Base-by-base conservation (phyloP, 768 basidiomycete species). In the Lactarius akahatsu region DNA sequence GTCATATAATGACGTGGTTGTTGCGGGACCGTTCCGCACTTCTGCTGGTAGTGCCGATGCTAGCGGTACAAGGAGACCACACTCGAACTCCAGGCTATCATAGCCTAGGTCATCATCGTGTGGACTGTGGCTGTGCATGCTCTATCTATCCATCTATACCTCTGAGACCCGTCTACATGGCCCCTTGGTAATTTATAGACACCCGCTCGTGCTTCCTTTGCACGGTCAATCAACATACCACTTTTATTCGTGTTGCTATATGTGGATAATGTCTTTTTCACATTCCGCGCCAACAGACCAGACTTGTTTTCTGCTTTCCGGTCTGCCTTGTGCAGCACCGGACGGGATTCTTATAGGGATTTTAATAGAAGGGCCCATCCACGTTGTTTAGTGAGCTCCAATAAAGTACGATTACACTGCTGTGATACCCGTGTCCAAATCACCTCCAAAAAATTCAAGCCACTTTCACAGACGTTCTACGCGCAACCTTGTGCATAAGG, bases 401-500 rank as follows among this genome's bases (percentile, higher is more conserved):
- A 54, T 45, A 58, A 40, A 58, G 32, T 63, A 66, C 32, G 43
- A 54, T 13, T 28, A 20, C 47, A 26, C 36, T 28, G 41, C 16
- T 28, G 28, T 20, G 40, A 59, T 23, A 41, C 58, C 40, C 8
- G 16, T 3, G n/a, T 23, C 20, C 23, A 20, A 30, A 28, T 26
- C 32, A 34, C 34, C 30, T 36, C 30, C n/a, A 1, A 34, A 58
- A 2, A 26, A 23, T 20, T 67, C 43, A 67, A 34, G 61, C 28
- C 7, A 52, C 56, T 32, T 66, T 65, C 20, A 57, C n/a, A 36
- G 63, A 32, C 30, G 80, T 76, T 62, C 86, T 76, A 47, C 66
- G 62, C 9, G 62, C 58, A 10, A 32, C n/a, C 15, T 78, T 74
- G 71, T 77, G 81, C 90, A 93, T 92, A 57, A 76, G 76, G 23